Conservation (phyloP, 129 eudicot species). For the Saussurea involucrata region DNA sequence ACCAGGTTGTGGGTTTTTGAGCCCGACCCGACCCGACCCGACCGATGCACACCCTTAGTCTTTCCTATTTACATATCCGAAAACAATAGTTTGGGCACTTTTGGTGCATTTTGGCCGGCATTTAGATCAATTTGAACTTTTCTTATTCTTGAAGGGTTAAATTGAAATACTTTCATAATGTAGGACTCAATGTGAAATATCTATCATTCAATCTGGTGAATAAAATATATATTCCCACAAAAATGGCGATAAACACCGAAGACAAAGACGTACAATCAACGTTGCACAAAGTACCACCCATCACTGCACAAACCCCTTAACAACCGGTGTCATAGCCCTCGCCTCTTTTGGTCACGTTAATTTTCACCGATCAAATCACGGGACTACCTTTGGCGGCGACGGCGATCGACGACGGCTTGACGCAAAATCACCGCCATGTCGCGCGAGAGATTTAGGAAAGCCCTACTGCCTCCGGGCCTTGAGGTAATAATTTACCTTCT, state of each 20-base stretch:
- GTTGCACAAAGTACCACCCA: slow-evolving; percentile 13
- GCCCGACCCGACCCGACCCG: too few relatives aligned
- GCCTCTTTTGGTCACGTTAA: background rate
- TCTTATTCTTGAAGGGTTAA: background rate
- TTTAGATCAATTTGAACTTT: too few relatives aligned
- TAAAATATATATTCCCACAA: too few relatives aligned
- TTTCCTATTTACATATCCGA: too few relatives aligned
- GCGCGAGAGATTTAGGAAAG: slow-evolving; percentile 37
- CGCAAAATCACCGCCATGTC: slow-evolving; percentile 21
- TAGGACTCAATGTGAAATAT: background rate
- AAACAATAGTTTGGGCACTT: too few relatives aligned
- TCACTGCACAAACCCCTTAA: background rate
- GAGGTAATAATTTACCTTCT: slow-evolving; percentile 16
- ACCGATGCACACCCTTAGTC: too few relatives aligned
- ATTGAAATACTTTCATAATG: background rate
- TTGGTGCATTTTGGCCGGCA: too few relatives aligned
- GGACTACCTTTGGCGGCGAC: slow-evolving; percentile 5
- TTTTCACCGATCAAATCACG: slow-evolving; percentile 21
- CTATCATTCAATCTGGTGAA: background rate
- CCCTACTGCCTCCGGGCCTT: slow-evolving; percentile 32
- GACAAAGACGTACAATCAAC: slow-evolving; percentile 4
- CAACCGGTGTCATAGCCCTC: background rate
- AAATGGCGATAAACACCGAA: background rate
- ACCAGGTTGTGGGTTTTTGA: too few relatives aligned
- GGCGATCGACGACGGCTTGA: slow-evolving; percentile 18